Base-by-base conservation (phyloP, 1,284 basidiomycete genomes). In the Rhodotorula sp. region DNA sequence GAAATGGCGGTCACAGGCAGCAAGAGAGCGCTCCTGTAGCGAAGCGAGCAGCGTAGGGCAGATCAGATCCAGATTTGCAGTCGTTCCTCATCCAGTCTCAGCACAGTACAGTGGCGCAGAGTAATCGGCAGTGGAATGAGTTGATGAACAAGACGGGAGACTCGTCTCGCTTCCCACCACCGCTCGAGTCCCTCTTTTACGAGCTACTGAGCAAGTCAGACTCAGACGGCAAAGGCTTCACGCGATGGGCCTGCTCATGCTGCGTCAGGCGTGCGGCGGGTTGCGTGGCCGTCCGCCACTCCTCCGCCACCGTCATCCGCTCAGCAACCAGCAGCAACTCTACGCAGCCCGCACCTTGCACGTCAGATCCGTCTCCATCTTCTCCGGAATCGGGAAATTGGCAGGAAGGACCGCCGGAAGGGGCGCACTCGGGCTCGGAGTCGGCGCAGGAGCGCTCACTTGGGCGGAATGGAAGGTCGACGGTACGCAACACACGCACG, bases 381-480 rank as follows among this genome's bases (percentile, higher is more conserved):
- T 77, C 4, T 67, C 66, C 39, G 73, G 75, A 0, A n/a, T 77
- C n/a, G 71, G 71, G 1, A 58, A 61, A 8, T 58, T 77, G 4
- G 74, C 74, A 4, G 76, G 76, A 0, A 59, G 76, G 52, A 77
- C 74, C 0, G 76, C 74, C 0, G 70, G 72, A 0, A 29, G 76
- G 20, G 71, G 74, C 12, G 76, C 56, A 2, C 51, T 77, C 21
- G 74, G 71, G 5, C 65, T 75, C 3, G 76, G 76, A 0, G 87
- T 93, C 31, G 92, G 93, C 18, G 93, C 90, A 1, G 93, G 93
- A n/a, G 90, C 91, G 0, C 84, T 94, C 68, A 91, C 91, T 10
- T 96, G 95, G 81, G 93, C 92, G 23, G 93, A 93, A 80, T 95
- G 93, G 84, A 93, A 92, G 83, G 89, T 94, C 78, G 93, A 97